Percentiles rank a stretch among this genome's conserved stretches.
phyloP scores from a whole-genome alignment of 305 asterid species.

The Fraxinus platypoda region DNA sequence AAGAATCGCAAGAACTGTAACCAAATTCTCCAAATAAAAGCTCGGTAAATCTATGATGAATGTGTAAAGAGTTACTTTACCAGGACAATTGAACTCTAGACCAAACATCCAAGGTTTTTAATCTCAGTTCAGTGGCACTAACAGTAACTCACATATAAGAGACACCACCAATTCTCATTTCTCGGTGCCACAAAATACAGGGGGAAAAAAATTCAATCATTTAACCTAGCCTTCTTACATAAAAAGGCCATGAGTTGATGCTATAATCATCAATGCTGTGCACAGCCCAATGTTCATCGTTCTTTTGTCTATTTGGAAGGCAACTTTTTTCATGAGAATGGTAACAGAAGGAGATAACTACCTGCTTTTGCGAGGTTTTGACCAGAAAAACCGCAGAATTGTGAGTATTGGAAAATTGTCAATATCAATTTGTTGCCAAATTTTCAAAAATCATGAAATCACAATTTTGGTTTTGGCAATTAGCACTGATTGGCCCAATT shows the following conservation, averaged over 20 bases:
- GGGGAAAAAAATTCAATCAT: not conserved
- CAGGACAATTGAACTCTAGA: not conserved
- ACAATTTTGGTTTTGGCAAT: not conserved
- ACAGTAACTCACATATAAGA: not conserved
- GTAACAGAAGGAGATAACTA: not conserved
- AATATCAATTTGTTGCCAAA: not conserved
- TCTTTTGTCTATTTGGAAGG: not conserved
- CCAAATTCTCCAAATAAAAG: not conserved
- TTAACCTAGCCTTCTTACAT: not conserved
- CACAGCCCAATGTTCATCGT: not conserved
- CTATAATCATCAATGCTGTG: not conserved
- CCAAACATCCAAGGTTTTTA: not conserved
- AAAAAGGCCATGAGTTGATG: not conserved
- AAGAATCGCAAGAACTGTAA: not conserved
- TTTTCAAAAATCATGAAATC: not conserved
- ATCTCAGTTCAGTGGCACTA: not conserved
- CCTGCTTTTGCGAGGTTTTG: not conserved
- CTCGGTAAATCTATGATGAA: not conserved
- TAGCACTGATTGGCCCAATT: not conserved
- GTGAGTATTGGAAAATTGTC: not conserved
- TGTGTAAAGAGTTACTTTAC: not conserved
- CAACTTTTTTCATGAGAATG: not conserved
- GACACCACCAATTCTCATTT: not conserved
- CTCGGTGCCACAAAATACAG: not conserved
- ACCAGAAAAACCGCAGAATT: not conserved